Evolutionary conservation across 805 yeast species (phyloP).

Genomic region (Metschnikowia continentalis): DNA sequence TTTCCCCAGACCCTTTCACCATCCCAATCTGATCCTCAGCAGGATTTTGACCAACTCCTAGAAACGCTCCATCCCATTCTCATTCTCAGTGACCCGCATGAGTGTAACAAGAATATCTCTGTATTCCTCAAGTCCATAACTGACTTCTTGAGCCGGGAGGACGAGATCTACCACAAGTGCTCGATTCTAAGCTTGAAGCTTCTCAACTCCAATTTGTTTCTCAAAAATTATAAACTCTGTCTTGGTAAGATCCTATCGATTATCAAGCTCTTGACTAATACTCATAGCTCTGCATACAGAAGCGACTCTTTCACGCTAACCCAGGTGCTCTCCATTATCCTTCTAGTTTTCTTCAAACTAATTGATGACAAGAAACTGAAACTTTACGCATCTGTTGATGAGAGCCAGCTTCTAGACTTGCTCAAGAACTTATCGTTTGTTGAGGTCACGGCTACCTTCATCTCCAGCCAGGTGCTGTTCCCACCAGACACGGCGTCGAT

Average conservation of each 20-base stretch:
- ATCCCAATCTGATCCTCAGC: neutral
- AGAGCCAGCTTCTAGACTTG: slow-evolving; percentile 26
- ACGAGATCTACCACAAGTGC: slow-evolving; percentile 27
- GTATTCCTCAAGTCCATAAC: slow-evolving; percentile 29
- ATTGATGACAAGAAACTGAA: slow-evolving; percentile 21
- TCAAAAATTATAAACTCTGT: slow-evolving; percentile 33
- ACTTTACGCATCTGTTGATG: slow-evolving; percentile 15
- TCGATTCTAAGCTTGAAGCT: slow-evolving; percentile 33
- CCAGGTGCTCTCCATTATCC: slow-evolving; percentile 33
- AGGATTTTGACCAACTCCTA: slow-evolving; percentile 6
- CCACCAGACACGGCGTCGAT: slow-evolving; percentile 8
- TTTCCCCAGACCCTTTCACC: slow-evolving; percentile 3
- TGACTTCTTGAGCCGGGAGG: slow-evolving; percentile 23
- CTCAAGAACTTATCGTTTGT: slow-evolving; percentile 57
- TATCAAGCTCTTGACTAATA: neutral
- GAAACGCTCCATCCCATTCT: slow-evolving; percentile 20
- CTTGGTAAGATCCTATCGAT: slow-evolving; percentile 31
- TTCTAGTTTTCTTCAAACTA: slow-evolving; percentile 32
- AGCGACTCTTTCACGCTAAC: slow-evolving; percentile 22
- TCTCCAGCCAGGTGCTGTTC: slow-evolving; percentile 23
- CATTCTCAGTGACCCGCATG: slow-evolving; percentile 36
- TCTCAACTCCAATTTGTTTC: slow-evolving; percentile 35
- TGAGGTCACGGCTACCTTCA: slow-evolving; percentile 33
- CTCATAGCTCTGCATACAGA: slow-evolving; percentile 1
- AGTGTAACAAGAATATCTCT: slow-evolving; percentile 37